phyloP scores from a whole-genome alignment of 768 basidiomycete species.

The Boletus vinaceobasis region DNA sequence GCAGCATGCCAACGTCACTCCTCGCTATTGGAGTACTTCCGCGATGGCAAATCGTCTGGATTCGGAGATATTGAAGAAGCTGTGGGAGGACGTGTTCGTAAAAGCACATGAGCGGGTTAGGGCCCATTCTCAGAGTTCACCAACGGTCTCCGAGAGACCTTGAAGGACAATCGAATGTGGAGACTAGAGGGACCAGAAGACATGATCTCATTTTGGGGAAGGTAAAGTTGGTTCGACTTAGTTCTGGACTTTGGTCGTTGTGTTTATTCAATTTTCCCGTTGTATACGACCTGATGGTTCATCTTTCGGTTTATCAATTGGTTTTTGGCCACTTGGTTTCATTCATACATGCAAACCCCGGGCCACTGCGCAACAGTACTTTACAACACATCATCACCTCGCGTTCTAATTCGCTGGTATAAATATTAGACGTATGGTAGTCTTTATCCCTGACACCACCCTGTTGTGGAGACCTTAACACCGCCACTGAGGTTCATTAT shows the following conservation, averaged over 20 bases:
- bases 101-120: constrained; percentile 6
- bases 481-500: background rate
- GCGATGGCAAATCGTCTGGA: constrained; percentile 11
- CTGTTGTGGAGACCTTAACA: background rate
- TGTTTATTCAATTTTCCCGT: background rate
- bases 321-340: background rate
- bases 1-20: background rate
- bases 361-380: too few species aligned
- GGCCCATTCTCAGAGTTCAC: background rate
- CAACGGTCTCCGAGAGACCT: background rate
- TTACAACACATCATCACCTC: background rate
- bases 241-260: background rate
- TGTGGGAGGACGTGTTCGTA: constrained; percentile 22
- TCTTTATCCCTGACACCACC: background rate
- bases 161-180: background rate
- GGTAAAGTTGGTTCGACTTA: too few species aligned
- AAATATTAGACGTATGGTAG: background rate
- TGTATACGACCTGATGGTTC: background rate
- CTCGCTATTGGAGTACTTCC: constrained; percentile 9
- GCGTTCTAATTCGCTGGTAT: background rate
- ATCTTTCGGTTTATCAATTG: background rate
- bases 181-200: background rate
- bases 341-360: too few species aligned
- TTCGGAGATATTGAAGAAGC: constrained; percentile 8
- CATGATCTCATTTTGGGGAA: background rate